phyloP scores from a whole-genome alignment of 805 yeast genomes.

The Saccharomycopsis fermentans region DNA sequence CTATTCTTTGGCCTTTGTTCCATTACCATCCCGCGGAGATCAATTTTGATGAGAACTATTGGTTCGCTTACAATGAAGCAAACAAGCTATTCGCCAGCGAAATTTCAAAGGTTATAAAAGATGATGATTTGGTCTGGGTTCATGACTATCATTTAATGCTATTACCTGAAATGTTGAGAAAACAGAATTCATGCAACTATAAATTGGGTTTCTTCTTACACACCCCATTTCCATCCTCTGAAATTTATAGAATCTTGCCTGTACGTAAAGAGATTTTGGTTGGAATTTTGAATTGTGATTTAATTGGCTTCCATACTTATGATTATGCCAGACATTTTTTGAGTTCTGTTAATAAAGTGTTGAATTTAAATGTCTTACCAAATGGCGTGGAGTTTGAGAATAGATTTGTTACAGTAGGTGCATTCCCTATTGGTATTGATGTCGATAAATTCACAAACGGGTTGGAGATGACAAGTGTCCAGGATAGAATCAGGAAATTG shows the following conservation, averaged over 20 bases:
- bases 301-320: slow-evolving; percentile 97
- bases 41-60: slow-evolving; percentile 93
- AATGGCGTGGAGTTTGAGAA: slow-evolving; percentile 78
- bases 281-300: slow-evolving; percentile 89
- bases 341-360: slow-evolving; percentile 76
- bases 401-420: slow-evolving; percentile 77
- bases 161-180: slow-evolving; percentile 77
- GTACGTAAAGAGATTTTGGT: slow-evolving; percentile 84
- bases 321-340: slow-evolving; percentile 96
- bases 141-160: slow-evolving; percentile 97
- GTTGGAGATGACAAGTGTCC: slow-evolving; percentile 50
- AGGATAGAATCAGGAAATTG: slow-evolving; percentile 53
- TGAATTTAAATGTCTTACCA: slow-evolving; percentile 76
- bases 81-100: slow-evolving; percentile 71
- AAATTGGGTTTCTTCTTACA: slow-evolving; percentile 90
- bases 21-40: slow-evolving; percentile 99
- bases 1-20: slow-evolving; percentile 94
- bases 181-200: slow-evolving; percentile 49
- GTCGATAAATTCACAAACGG: slow-evolving; percentile 85
- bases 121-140: slow-evolving; percentile 90
- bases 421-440: slow-evolving; percentile 98
- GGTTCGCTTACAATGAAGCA: slow-evolving; percentile 97
- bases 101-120: slow-evolving; percentile 58
- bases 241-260: slow-evolving; percentile 90
- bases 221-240: slow-evolving; percentile 97